Percentiles rank a stretch among this genome's conserved stretches.
These are phyloP conservation scores for Termitomyces titanicus DNA, from an alignment of 768 basidiomycete genomes.

Conservation along the genomic window DNA sequence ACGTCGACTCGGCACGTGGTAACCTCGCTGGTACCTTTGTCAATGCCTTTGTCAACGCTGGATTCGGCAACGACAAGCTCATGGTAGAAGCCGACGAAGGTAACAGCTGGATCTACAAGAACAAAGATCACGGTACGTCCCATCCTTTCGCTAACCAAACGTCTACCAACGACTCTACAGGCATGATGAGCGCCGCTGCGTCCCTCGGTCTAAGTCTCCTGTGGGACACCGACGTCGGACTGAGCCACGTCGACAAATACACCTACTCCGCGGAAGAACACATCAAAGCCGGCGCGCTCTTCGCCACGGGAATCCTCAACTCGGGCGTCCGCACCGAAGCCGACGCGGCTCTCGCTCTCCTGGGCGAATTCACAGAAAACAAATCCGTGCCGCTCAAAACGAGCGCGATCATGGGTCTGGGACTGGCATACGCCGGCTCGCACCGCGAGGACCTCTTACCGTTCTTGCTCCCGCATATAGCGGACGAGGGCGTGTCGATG, in stretches of 20 bases:
- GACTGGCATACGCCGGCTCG: slow-evolving; percentile 92
- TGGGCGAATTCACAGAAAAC: slow-evolving; percentile 88
- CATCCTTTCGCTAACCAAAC: background rate
- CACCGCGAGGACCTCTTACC: slow-evolving; percentile 81
- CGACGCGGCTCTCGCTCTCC: slow-evolving; percentile 87
- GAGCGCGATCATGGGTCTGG: slow-evolving; percentile 88
- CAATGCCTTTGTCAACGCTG: slow-evolving; percentile 98
- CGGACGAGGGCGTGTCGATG: slow-evolving; percentile 81
- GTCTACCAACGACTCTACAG: slow-evolving; percentile 28
- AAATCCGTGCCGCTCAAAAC: slow-evolving; percentile 81
- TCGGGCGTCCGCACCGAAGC: slow-evolving; percentile 87
- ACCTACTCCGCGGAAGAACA: slow-evolving; percentile 94
- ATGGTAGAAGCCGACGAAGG: slow-evolving; percentile 98
- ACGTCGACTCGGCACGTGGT: slow-evolving; percentile 89
- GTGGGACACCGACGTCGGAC: slow-evolving; percentile 95
- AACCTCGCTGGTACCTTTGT: slow-evolving; percentile 97
- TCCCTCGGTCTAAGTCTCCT: slow-evolving; percentile 89
- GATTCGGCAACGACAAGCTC: slow-evolving; percentile 97
- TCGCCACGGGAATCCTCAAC: slow-evolving; percentile 93
- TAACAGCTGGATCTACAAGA: slow-evolving; percentile 99
- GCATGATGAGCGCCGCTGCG: slow-evolving; percentile 96
- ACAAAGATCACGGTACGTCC: slow-evolving; percentile 88
- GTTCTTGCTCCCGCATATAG: slow-evolving; percentile 75
- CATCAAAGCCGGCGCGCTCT: slow-evolving; percentile 95
- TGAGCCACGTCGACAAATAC: slow-evolving; percentile 95